Conservation (phyloP, 345 rosid species). For the Citrus unshiu region DNA sequence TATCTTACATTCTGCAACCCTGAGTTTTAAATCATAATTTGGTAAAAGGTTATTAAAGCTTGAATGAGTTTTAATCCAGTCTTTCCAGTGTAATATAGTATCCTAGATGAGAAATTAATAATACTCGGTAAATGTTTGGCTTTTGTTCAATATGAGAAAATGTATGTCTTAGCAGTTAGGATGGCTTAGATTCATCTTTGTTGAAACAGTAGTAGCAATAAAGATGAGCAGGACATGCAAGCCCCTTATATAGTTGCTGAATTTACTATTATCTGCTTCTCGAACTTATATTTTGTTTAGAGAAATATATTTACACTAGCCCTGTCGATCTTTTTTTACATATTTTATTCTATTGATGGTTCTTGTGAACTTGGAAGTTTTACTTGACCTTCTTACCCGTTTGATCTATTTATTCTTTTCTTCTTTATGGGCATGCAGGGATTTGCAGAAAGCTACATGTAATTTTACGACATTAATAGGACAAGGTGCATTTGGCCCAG, state of each 20-base stretch:
- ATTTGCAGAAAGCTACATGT: slow-evolving; percentile 88
- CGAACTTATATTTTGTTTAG: background rate
- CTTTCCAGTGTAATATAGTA: background rate
- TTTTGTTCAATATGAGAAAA: background rate
- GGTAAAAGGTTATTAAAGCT: slow-evolving; percentile 1
- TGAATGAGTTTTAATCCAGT: background rate
- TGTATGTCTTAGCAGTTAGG: background rate
- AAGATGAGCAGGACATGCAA: background rate
- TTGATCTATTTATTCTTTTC: slow-evolving; percentile 5
- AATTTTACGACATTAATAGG: slow-evolving; percentile 91
- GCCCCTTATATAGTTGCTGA: background rate
- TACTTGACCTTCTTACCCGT: background rate
- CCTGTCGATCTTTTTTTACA: background rate
- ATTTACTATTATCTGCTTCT: background rate
- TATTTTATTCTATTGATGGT: background rate
- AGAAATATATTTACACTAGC: background rate
- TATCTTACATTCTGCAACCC: background rate
- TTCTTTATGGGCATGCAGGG: slow-evolving; percentile 45
- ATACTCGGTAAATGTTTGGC: background rate
- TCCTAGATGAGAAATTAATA: background rate
- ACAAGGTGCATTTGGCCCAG: slow-evolving; percentile 98
- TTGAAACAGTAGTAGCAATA: background rate
- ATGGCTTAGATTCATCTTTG: background rate
- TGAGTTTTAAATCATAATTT: no score
- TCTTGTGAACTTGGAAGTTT: background rate